Conservation (phyloP, 2,329 filamentous ascomycete genomes). For the Hyphodiscus sp. region DNA sequence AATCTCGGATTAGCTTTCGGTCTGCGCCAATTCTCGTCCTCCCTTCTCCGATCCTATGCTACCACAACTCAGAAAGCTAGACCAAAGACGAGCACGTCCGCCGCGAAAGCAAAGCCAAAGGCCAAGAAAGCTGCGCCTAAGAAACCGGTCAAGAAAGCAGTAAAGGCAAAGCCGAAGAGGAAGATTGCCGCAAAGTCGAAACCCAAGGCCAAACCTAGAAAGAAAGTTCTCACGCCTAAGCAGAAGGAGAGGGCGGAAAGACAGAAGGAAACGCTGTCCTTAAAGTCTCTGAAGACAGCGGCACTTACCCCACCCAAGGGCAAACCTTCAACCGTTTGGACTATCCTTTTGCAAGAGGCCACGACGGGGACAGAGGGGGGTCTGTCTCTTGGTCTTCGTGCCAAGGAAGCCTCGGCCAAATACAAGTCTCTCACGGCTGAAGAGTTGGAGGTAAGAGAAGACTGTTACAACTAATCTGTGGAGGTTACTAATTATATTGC, state of each 20-base stretch:
- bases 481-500: conserved; percentile 7
- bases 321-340: conserved; percentile 25
- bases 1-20: neutral
- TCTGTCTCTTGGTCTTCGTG: neutral
- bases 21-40: neutral
- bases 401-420: conserved; percentile 16
- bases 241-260: conserved; percentile 25
- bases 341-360: conserved; percentile 10
- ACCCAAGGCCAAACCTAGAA: conserved; percentile 16
- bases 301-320: conserved; percentile 30
- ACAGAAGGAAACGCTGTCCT: conserved; percentile 25
- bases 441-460: conserved; percentile 32
- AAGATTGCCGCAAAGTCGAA: conserved; percentile 21
- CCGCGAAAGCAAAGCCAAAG: conserved; percentile 12
- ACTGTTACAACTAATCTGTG: neutral
- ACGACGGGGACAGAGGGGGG: neutral
- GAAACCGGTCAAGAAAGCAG: conserved; percentile 17
- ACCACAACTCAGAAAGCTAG: conserved; percentile 21
- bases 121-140: conserved; percentile 3
- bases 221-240: conserved; percentile 3
- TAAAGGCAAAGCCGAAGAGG: conserved; percentile 13
- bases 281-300: conserved; percentile 9
- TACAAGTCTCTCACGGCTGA: conserved; percentile 30
- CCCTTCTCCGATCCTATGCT: conserved; percentile 17
- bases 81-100: conserved; percentile 2